Conservation (phyloP, 768 basidiomycete genomes). For the Agrocybe pediades region DNA sequence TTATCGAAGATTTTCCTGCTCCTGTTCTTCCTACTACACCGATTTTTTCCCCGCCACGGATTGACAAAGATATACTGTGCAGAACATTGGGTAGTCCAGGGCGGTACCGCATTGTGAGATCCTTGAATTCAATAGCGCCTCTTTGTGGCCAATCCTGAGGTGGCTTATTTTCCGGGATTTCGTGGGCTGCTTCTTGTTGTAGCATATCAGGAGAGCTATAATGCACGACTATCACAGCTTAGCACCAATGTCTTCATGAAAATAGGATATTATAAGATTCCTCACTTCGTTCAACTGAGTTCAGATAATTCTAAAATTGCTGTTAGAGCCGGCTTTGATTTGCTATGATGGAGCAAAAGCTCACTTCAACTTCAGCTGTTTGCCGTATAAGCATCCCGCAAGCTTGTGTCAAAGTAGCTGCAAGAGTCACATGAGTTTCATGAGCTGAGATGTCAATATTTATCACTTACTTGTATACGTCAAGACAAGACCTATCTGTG, state of each 20-base stretch:
- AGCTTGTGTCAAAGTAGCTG: constrained; percentile 53
- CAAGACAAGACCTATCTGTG: constrained; percentile 72
- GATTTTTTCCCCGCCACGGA: constrained; percentile 72
- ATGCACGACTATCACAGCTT: constrained; percentile 43
- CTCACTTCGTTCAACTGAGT: constrained; percentile 60
- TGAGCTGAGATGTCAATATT: background rate
- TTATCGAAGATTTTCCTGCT: constrained; percentile 63
- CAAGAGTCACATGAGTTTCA: background rate
- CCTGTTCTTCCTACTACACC: constrained; percentile 72
- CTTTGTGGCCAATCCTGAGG: constrained; percentile 60
- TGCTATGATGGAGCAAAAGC: constrained; percentile 2
- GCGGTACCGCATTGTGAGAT: constrained; percentile 64
- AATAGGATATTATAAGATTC: background rate
- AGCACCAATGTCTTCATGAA: background rate
- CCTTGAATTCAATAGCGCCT: constrained; percentile 63
- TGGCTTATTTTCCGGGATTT: constrained; percentile 56
- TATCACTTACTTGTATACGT: constrained; percentile 55
- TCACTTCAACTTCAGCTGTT: constrained; percentile 65
- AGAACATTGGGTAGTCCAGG: constrained; percentile 74
- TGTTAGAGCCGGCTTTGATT: background rate
- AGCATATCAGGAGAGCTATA: constrained; percentile 54
- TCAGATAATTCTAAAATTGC: constrained; percentile 58
- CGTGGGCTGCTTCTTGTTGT: constrained; percentile 66
- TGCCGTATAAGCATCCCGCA: constrained; percentile 58
- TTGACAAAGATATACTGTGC: constrained; percentile 59